A percentile compares a stretch with the other conserved stretches of the same genome.
phyloP scores from a whole-genome alignment of 495 filamentous ascomycete species.

The Neurospora sp. region DNA sequence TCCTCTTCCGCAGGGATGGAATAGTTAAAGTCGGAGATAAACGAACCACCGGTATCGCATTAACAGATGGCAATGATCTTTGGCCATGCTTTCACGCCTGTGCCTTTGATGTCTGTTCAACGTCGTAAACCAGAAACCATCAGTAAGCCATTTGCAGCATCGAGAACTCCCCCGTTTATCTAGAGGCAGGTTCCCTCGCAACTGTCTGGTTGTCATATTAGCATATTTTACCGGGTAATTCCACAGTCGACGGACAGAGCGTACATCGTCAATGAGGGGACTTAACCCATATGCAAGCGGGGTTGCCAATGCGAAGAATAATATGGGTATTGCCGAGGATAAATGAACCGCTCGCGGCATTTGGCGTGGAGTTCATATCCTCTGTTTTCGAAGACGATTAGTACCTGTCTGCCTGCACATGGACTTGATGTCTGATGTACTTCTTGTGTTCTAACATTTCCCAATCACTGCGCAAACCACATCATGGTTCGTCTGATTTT shows the following conservation, averaged over 20 bases:
- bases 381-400: background rate
- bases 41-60: background rate
- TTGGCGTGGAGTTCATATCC: background rate
- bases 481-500: background rate
- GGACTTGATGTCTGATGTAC: background rate
- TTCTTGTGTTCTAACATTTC: background rate
- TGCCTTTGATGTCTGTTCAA: background rate
- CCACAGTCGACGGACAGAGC: background rate
- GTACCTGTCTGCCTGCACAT: background rate
- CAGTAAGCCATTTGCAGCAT: background rate
- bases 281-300: background rate
- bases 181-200: background rate
- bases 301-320: background rate
- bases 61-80: background rate
- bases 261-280: background rate
- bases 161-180: background rate
- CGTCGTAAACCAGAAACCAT: background rate
- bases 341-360: background rate
- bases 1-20: background rate
- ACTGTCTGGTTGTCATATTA: background rate
- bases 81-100: background rate
- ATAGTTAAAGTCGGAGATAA: background rate
- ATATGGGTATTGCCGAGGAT: background rate
- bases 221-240: background rate
- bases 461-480: too few species aligned